phyloP scores from a whole-genome alignment of 305 asterid genomes.

The Plantago coronopus region DNA sequence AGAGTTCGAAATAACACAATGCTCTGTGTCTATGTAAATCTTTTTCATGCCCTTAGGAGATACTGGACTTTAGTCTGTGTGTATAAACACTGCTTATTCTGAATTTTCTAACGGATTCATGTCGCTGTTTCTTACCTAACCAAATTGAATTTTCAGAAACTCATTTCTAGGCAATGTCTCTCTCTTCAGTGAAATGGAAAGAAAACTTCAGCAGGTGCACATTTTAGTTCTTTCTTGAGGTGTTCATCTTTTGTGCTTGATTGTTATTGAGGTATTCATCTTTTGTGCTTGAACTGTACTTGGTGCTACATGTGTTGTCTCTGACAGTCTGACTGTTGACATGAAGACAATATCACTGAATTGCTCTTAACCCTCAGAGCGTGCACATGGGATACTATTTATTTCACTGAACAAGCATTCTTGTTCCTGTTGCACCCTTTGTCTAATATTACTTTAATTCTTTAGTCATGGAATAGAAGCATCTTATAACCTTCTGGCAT shows the following conservation, averaged over 20 bases:
- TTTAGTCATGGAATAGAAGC: no score
- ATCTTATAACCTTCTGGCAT: no score
- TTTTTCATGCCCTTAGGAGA: slow-evolving; percentile 7
- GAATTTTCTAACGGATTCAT: slow-evolving; percentile 14
- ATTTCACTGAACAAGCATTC: neutral
- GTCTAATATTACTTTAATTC: neutral
- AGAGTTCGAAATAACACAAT: neutral
- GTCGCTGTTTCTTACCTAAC: slow-evolving; percentile 19
- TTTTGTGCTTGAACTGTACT: slow-evolving; percentile 13
- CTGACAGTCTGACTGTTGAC: slow-evolving; percentile 10
- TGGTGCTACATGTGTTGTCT: slow-evolving; percentile 18
- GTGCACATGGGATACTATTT: neutral
- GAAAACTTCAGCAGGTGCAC: slow-evolving; percentile 76
- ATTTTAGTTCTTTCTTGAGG: slow-evolving; percentile 12
- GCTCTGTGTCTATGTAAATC: slow-evolving; percentile 7
- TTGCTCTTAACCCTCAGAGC: no score
- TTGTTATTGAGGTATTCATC: no score
- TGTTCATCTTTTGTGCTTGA: slow-evolving; percentile 10
- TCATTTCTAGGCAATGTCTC: slow-evolving; percentile 74
- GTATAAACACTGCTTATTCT: slow-evolving; percentile 20
- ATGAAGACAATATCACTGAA: neutral
- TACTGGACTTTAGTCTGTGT: slow-evolving; percentile 6
- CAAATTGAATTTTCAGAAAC: slow-evolving; percentile 47
- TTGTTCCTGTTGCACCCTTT: neutral
- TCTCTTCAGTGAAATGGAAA: slow-evolving; percentile 66